Base-by-base conservation (phyloP, 2,329 filamentous ascomycete genomes). In the Chalaropsis thielavioides region DNA sequence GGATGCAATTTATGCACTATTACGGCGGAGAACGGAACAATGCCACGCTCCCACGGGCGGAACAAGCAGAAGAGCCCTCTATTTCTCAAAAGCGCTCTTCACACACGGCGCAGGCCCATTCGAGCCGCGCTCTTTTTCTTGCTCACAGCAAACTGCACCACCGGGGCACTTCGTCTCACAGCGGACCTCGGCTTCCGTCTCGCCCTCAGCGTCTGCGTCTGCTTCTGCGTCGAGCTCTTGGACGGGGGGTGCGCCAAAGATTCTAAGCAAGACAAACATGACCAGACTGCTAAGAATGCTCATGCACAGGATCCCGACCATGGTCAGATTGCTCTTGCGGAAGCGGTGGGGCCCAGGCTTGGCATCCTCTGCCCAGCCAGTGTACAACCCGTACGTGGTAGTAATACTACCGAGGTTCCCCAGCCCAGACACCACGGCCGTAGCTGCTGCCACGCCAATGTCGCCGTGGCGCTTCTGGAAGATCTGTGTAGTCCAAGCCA, bases 401-500 rank as follows among this genome's bases (percentile, higher is more conserved):
- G 89, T 81, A 67, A 96, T 88, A 71, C 87, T 91, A 38, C 91
- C 91, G 19, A 95, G 78, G 71, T 96, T 96, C 0, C 91, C 91
- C 46, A 95, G 79, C 0, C 91, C 91, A 0, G 89, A 94, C 0
- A 96, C 91, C 11, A 96, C 79, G 2, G 91, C 91, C 1, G 88
- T 85, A 0, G 91, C 90, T 15, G 91, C 88, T 3, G 91, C 91
- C 6, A 96, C 90, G 64, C 91, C 91, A 24, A 96, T 89, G 74
- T 96, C 91, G 59, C 91, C 90, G 72, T 96, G 91, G 13, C 91
- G 87, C 40, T 83, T 82, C 76, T 95, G 90, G 78, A 96, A 96
- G 71, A 95, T 87, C 75, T 95, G 89, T 68, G 85, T 89, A 40
- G 89, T 90, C 91, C 91, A 95, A 43, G 90, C 87, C 91, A 96